Conservation (phyloP, 2,329 filamentous ascomycete genomes). For the Ophiostoma pallidulum region DNA sequence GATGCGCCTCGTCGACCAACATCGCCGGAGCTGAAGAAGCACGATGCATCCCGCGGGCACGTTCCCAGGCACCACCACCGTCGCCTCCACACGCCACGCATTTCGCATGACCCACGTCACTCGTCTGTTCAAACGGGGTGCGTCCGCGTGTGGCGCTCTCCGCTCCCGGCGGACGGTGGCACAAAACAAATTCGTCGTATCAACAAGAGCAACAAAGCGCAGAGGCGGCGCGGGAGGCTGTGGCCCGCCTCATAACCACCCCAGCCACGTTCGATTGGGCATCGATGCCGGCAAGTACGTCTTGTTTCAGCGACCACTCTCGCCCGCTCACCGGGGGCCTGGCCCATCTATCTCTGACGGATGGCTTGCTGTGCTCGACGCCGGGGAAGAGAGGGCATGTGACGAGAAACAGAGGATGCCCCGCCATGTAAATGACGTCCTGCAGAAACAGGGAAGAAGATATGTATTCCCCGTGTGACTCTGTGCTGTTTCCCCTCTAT, state of each 20-base stretch:
- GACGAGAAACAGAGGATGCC: not conserved
- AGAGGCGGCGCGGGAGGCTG: no score
- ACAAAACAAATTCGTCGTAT: not conserved
- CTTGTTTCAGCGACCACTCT: no score
- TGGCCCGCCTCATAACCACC: not conserved
- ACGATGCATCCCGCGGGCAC: not conserved
- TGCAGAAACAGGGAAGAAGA: no score
- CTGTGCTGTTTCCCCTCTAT: no score
- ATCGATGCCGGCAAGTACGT: no score
- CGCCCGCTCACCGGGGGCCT: no score
- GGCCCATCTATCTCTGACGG: not conserved
- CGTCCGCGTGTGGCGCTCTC: slow-evolving; percentile 2
- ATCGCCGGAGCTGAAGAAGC: no score
- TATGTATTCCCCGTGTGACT: no score
- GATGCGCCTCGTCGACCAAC: no score
- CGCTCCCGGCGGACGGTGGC: not conserved
- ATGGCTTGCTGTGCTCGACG: not conserved
- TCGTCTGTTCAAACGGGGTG: slow-evolving; percentile 5
- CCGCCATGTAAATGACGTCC: slow-evolving; percentile 2
- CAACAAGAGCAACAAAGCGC: not conserved
- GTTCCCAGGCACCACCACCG: not conserved
- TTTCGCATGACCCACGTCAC: not conserved
- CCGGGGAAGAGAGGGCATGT: not conserved
- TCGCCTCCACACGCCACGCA: not conserved
- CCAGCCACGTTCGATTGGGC: no score